Evolutionary conservation across 1,284 basidiomycete genomes (phyloP), one percentile per base, ranked within the genome.

Genomic region (Fomitiporia mediterranea): DNA sequence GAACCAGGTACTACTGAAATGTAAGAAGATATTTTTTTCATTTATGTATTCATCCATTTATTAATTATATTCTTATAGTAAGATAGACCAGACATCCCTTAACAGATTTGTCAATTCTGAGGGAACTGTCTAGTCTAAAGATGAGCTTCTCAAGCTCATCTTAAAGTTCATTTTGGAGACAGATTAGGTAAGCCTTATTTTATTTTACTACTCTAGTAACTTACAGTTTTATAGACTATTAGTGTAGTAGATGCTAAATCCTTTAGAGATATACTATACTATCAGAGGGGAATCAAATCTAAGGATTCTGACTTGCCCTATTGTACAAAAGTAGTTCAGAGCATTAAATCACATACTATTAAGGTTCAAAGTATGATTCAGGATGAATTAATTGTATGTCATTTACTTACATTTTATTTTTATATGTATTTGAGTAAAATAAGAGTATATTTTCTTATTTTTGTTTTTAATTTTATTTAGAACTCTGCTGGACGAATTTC

Each of bases 401-500:
- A 34, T 5, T 4, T 9, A 8, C 9, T 11, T 25, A 7, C 27
- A n/a, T n/a, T n/a, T n/a, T 7, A 30, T 19, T n/a, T 4, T 40
- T 40, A 6, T 40, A n/a, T 4, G 11, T 15, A 40, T 40, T 6
- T 40, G 4, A 4, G 27, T 47, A 7, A 13, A 47, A 8, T 13
- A 27, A 46, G n/a, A n/a, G n/a, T n/a, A n/a, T n/a, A n/a, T n/a
- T n/a, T n/a, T n/a, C n/a, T n/a, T n/a, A n/a, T n/a, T n/a, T n/a
- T n/a, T n/a, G n/a, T n/a, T n/a, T n/a, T n/a, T n/a, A n/a, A n/a
- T n/a, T 46, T 51, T 1, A 3, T 43, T 9, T 25, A 55, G 53
- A 25, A n/a, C 15, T 23, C 44, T 23, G 44, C 53, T 6, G 53
- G 53, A 2, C 23, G 21, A 2, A 13, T 53, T 15, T 58, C 57